Evolutionary conservation across 306 rosid species (phyloP).

Genomic region (cucumber (Cucumis sativus)): DNA sequence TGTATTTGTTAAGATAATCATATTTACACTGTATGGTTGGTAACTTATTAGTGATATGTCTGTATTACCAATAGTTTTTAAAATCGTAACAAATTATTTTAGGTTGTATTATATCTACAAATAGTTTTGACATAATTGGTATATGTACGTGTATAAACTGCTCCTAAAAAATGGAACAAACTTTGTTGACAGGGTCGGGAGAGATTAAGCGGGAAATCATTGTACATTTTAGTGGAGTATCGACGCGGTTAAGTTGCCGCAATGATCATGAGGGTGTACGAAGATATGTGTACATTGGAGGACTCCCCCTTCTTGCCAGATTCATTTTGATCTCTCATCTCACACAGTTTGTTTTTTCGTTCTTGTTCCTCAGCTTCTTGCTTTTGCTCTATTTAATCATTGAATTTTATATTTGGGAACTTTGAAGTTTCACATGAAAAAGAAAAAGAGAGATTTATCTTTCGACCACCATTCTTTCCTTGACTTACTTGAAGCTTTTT

Average conservation of each 20-base stretch:
- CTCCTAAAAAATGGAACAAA: not conserved
- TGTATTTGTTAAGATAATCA: not conserved
- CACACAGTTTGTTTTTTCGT: not conserved
- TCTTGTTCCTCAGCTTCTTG: not conserved
- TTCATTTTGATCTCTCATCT: not conserved
- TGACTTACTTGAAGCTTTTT: not conserved
- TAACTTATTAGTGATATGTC: too few species aligned
- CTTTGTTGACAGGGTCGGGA: constrained; percentile 54
- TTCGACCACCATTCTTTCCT: not conserved
- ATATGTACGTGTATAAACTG: too few species aligned
- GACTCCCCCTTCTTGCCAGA: not conserved
- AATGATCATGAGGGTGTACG: not conserved
- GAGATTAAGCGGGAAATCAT: constrained; percentile 62
- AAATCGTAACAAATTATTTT: too few species aligned
- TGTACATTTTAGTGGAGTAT: constrained; percentile 62
- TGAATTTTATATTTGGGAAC: not conserved
- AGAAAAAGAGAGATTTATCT: not conserved
- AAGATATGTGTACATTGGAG: not conserved
- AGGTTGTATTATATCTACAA: too few species aligned
- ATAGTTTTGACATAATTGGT: too few species aligned
- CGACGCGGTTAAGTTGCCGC: constrained; percentile 5
- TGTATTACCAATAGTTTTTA: too few species aligned
- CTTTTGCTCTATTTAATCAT: not conserved
- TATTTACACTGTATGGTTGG: not conserved
- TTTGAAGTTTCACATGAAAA: not conserved